A percentile compares a stretch with the other conserved stretches of the same genome.
Conservation (phyloP, 371 early-diverging fungal species). For the Amoeboaphelidium occidentale region DNA sequence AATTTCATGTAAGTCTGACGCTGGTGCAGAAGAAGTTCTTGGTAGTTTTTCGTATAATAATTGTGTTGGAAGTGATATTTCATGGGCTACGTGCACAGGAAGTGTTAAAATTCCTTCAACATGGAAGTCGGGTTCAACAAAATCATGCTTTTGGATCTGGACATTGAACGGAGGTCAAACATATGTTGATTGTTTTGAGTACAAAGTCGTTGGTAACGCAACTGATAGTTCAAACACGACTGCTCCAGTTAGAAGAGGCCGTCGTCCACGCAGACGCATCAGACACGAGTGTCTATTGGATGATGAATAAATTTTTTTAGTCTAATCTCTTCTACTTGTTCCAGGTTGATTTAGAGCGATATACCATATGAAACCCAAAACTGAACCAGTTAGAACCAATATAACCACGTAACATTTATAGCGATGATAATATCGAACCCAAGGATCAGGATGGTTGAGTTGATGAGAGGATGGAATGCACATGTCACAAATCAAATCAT, state of each 20-base stretch:
- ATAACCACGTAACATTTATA: constrained; percentile 16
- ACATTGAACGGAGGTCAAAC: not conserved
- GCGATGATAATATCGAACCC: constrained; percentile 11
- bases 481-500: constrained; percentile 14
- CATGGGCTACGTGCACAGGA: not conserved
- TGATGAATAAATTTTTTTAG: no score
- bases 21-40: not conserved
- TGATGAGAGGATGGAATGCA: constrained; percentile 14
- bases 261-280: constrained; percentile 2
- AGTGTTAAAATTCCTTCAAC: not conserved
- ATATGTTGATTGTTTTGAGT: not conserved
- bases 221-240: no score
- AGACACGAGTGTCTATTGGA: no score
- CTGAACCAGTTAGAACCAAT: constrained; percentile 6
- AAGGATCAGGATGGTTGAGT: constrained; percentile 4
- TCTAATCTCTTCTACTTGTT: no score
- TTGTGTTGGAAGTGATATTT: not conserved
- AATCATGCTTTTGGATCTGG: not conserved
- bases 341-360: constrained; percentile 11
- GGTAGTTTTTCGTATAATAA: not conserved
- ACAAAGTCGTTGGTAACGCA: not conserved
- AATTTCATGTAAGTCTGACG: not conserved
- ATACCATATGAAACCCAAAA: constrained; percentile 9
- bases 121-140: not conserved
- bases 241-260: no score